Evolutionary conservation across 495 filamentous ascomycete genomes (phyloP).

Genomic region (Talaromyces adpressus): DNA sequence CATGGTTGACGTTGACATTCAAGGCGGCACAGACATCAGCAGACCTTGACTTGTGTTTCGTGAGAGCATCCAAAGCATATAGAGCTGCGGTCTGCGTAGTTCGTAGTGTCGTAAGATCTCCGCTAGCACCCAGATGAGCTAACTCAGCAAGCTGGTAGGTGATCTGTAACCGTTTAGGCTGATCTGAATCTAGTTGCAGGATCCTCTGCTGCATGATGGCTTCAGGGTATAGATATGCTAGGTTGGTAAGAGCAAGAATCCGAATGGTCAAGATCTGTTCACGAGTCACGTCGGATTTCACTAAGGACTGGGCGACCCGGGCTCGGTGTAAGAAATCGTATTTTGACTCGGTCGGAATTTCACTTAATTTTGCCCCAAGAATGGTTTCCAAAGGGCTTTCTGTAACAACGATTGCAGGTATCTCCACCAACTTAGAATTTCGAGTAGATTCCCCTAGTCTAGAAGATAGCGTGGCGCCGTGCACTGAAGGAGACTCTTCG

Average conservation of each 20-base stretch:
- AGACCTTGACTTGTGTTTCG: slow-evolving; percentile 67
- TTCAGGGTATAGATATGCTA: slow-evolving; percentile 84
- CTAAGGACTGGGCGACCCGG: slow-evolving; percentile 71
- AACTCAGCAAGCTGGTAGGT: slow-evolving; percentile 88
- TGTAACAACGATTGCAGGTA: slow-evolving; percentile 58
- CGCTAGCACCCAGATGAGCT: slow-evolving; percentile 66
- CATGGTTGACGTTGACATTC: slow-evolving; percentile 90
- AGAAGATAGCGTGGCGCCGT: slow-evolving; percentile 18
- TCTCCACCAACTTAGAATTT: slow-evolving; percentile 59
- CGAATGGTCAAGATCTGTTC: slow-evolving; percentile 75
- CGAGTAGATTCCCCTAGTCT: slow-evolving; percentile 33
- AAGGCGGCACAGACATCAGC: slow-evolving; percentile 78
- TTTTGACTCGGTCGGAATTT: slow-evolving; percentile 62
- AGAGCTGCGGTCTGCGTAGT: slow-evolving; percentile 79
- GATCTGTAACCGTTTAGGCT: slow-evolving; percentile 82
- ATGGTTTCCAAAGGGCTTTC: slow-evolving; percentile 59
- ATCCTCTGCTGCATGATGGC: slow-evolving; percentile 73
- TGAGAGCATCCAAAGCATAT: slow-evolving; percentile 70
- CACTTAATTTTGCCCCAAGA: slow-evolving; percentile 51
- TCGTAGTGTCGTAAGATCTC: slow-evolving; percentile 57
- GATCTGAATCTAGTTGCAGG: slow-evolving; percentile 80
- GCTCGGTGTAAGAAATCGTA: slow-evolving; percentile 85
- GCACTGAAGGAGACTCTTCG: slow-evolving; percentile 45
- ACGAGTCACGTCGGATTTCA: slow-evolving; percentile 54
- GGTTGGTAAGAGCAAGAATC: slow-evolving; percentile 81